These are phyloP conservation scores for Adansonia grandidieri DNA, from an alignment of 441 rosid genomes.

Conservation along the genomic window DNA sequence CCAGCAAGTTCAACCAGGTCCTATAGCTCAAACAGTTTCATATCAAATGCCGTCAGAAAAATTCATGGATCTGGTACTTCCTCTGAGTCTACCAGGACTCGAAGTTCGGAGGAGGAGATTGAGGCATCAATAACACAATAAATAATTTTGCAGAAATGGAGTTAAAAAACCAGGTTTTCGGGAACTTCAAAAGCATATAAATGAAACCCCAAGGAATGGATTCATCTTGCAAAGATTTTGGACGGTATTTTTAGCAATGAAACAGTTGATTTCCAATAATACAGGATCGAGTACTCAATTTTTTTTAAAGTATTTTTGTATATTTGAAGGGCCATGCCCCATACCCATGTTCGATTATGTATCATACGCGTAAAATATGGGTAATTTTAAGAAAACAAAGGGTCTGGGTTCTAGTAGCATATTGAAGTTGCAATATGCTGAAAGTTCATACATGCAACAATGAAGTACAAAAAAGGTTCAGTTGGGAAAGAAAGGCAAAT, in stretches of 20 bases:
- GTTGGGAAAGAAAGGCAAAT: not conserved
- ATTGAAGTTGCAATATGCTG: not conserved
- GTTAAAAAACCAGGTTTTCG: not conserved
- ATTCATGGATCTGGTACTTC: conserved; percentile 50
- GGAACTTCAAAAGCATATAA: not conserved
- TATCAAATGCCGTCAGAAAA: conserved; percentile 35
- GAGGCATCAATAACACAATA: conserved; percentile 27
- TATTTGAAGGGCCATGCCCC: no score
- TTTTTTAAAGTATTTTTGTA: no score
- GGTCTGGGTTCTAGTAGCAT: no score
- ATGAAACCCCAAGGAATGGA: not conserved
- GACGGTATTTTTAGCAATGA: not conserved
- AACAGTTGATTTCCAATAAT: not conserved
- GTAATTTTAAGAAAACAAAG: no score
- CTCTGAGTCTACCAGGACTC: conserved; percentile 47
- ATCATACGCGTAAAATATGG: no score
- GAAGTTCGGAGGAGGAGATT: conserved; percentile 24
- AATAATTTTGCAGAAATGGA: conserved; percentile 15
- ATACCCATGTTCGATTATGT: no score
- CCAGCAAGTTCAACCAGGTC: conserved; percentile 39
- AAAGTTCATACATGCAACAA: not conserved
- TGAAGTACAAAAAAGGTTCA: not conserved
- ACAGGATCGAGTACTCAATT: no score
- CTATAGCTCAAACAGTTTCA: conserved; percentile 44
- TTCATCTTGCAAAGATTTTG: not conserved